Evolutionary conservation across 768 basidiomycete genomes (phyloP).

Genomic region (Tulasnella sp.): DNA sequence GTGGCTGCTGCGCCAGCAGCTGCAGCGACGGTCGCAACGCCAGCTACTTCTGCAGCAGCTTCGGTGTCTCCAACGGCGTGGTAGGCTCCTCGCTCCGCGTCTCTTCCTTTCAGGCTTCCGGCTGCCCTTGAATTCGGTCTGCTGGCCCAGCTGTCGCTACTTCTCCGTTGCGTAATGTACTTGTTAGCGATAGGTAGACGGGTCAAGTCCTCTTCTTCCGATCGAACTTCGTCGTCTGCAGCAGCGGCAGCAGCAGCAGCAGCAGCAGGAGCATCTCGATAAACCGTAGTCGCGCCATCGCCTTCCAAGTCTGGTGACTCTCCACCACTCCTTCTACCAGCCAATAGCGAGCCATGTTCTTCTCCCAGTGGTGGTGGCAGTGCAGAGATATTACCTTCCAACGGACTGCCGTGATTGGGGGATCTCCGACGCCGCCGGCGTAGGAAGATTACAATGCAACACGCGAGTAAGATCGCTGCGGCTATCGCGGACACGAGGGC

Average conservation of each 20-base stretch:
- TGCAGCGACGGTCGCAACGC: not conserved
- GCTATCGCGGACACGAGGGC: not conserved
- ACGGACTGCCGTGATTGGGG: not conserved
- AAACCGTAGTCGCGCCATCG: not conserved
- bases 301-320: conserved; percentile 23
- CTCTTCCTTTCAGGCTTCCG: not conserved
- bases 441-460: not conserved
- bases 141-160: not conserved
- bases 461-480: conserved; percentile 11
- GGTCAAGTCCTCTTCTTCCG: conserved; percentile 14
- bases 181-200: conserved; percentile 12
- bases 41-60: conserved; percentile 6
- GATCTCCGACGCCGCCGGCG: conserved; percentile 27
- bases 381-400: conserved; percentile 7
- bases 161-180: conserved; percentile 3
- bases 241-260: not conserved
- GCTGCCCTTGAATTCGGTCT: not conserved
- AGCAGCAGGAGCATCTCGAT: not conserved
- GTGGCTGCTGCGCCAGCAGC: not conserved
- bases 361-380: conserved; percentile 17
- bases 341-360: conserved; percentile 25
- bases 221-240: not conserved
- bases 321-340: conserved; percentile 19
- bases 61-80: conserved; percentile 16
- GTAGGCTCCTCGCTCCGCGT: not conserved